Evolutionary conservation across 2,329 filamentous ascomycete species (phyloP).

Genomic region (Boeremia lycopersici): DNA sequence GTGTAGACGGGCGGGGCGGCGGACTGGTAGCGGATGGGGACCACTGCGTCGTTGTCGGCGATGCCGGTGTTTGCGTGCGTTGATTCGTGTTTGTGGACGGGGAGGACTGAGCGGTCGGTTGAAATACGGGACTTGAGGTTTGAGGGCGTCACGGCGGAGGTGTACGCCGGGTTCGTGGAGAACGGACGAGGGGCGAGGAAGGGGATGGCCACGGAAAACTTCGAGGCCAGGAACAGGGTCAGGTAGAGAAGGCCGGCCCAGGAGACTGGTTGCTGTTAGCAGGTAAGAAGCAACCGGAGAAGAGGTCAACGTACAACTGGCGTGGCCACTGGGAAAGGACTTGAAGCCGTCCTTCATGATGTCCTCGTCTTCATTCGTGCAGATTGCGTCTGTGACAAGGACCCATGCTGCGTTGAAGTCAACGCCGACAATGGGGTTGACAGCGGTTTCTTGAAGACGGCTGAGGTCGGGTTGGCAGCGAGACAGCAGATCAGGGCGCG

Average conservation of each 20-base stretch:
- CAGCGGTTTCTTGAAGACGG: conserved; percentile 58
- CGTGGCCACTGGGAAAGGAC: conserved; percentile 80
- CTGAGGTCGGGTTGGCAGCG: conserved; percentile 77
- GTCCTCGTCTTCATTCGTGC: conserved; percentile 66
- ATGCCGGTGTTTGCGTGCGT: conserved; percentile 24
- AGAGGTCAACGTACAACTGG: conserved; percentile 61
- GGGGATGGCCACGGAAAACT: conserved; percentile 76
- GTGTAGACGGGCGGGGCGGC: conserved; percentile 85
- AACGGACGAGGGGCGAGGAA: conserved; percentile 63
- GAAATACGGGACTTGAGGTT: conserved; percentile 34
- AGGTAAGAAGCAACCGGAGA: not conserved
- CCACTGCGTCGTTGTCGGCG: conserved; percentile 40
- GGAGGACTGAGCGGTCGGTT: conserved; percentile 21
- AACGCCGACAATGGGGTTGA: conserved; percentile 63
- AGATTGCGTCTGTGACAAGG: conserved; percentile 78
- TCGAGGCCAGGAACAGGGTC: conserved; percentile 83
- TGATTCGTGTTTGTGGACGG: conserved; percentile 34
- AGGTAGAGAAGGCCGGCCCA: conserved; percentile 85
- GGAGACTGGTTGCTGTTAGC: conserved; percentile 55
- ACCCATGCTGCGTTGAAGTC: conserved; percentile 63
- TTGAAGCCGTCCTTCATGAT: conserved; percentile 81
- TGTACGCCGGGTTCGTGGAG: conserved; percentile 56
- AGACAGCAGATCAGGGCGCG: conserved; percentile 67
- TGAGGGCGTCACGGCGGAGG: conserved; percentile 50
- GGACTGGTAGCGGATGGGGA: conserved; percentile 71